phyloP scores from a whole-genome alignment of 2,329 filamentous ascomycete genomes.

The Zasmidium cellare region DNA sequence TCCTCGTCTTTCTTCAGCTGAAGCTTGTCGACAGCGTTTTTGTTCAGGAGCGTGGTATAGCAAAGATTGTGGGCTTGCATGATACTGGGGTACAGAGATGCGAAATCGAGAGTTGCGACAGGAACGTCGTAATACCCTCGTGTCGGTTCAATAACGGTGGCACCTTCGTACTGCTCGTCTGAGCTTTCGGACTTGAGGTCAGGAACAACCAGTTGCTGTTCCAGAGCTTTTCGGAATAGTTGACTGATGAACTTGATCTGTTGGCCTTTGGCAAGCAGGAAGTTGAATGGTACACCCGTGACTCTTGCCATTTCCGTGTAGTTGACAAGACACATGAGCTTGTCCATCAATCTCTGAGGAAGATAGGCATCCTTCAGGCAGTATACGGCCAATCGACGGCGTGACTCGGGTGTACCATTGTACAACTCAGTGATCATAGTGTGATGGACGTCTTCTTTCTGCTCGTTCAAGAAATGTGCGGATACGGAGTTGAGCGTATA shows the following conservation, averaged over 20 bases:
- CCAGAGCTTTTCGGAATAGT: slow-evolving; percentile 88
- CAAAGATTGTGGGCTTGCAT: slow-evolving; percentile 98
- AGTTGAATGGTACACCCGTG: slow-evolving; percentile 97
- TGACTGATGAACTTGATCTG: slow-evolving; percentile 98
- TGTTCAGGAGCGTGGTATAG: slow-evolving; percentile 89
- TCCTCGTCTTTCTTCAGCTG: slow-evolving; percentile 83
- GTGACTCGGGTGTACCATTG: slow-evolving; percentile 91
- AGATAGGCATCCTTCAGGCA: slow-evolving; percentile 97
- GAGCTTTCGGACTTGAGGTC: slow-evolving; percentile 69
- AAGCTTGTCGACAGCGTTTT: slow-evolving; percentile 72
- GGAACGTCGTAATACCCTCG: slow-evolving; percentile 94
- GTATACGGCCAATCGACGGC: slow-evolving; percentile 88
- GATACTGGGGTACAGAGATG: slow-evolving; percentile 96
- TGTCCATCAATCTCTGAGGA: slow-evolving; percentile 92
- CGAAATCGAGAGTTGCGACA: slow-evolving; percentile 96
- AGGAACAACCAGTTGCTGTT: slow-evolving; percentile 91
- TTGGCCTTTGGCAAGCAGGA: slow-evolving; percentile 84
- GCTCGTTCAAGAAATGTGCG: slow-evolving; percentile 90
- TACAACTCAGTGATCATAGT: slow-evolving; percentile 99
- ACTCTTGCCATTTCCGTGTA: slow-evolving; percentile 99
- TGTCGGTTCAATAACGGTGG: slow-evolving; percentile 94
- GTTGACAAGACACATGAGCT: slow-evolving; percentile 96
- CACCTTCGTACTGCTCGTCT: slow-evolving; percentile 94
- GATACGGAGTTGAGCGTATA: slow-evolving; percentile 97
- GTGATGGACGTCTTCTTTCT: slow-evolving; percentile 98